A percentile compares a stretch with the other conserved stretches of the same genome.
phyloP scores from a whole-genome alignment of 116 monocot genomes.

The Trichopus zeylanicus region DNA sequence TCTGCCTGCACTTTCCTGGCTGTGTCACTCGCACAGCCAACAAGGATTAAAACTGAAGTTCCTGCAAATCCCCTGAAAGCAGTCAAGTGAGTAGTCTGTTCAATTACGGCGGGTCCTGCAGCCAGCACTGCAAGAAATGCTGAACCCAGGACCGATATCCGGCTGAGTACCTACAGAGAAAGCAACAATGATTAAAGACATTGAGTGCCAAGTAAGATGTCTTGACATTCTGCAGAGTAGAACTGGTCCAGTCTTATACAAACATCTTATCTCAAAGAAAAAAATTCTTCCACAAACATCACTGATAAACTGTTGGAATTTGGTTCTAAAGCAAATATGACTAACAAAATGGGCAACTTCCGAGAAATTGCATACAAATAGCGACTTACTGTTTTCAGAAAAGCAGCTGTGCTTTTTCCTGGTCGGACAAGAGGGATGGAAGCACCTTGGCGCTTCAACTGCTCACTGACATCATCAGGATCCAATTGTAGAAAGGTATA shows the following conservation, averaged over 20 bases:
- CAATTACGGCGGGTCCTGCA: slow-evolving; percentile 83
- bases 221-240: too few species aligned
- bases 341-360: background rate
- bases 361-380: background rate
- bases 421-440: slow-evolving; percentile 96
- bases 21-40: slow-evolving; percentile 97
- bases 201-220: too few species aligned
- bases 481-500: slow-evolving; percentile 99
- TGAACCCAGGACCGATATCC: slow-evolving; percentile 91
- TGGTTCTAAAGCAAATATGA: background rate
- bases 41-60: slow-evolving; percentile 90
- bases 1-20: slow-evolving; percentile 97
- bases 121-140: slow-evolving; percentile 85
- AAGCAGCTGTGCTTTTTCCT: slow-evolving; percentile 91
- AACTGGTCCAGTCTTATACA: too few species aligned
- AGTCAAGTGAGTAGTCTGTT: slow-evolving; percentile 85
- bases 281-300: too few species aligned
- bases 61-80: slow-evolving; percentile 96
- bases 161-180: slow-evolving; percentile 59
- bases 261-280: too few species aligned
- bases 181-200: slow-evolving; percentile 3
- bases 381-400: slow-evolving; percentile 75
- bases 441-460: slow-evolving; percentile 97
- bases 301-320: too few species aligned
- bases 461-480: slow-evolving; percentile 98